Percentiles rank a stretch among this genome's conserved stretches.
Evolutionary conservation across 169 alveolate genomes (phyloP).

Genomic region (Babesia ovata): DNA sequence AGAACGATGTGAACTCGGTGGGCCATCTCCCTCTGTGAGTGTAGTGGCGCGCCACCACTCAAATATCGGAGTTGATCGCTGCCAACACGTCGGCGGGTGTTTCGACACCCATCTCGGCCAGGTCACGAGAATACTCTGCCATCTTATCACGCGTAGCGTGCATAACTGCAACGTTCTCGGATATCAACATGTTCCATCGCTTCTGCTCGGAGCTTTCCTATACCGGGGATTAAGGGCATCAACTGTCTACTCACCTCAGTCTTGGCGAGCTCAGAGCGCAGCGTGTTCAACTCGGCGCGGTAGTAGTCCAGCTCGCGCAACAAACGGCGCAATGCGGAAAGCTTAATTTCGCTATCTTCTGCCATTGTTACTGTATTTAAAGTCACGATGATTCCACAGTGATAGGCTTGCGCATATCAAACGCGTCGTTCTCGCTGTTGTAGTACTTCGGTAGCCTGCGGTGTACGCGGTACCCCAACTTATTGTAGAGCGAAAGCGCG

Average conservation of each 20-base stretch:
- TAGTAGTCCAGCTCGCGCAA: conserved; percentile 19
- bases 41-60: neutral
- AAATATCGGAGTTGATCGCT: neutral
- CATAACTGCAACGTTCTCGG: conserved; percentile 15
- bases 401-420: conserved; percentile 73
- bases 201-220: conserved; percentile 21
- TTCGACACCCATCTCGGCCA: conserved; percentile 21
- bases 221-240: neutral
- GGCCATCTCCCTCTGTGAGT: conserved; percentile 42
- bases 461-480: conserved; percentile 67
- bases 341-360: neutral
- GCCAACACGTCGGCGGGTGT: conserved; percentile 4
- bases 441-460: conserved; percentile 67
- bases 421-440: conserved; percentile 71
- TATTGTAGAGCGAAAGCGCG: conserved; percentile 69
- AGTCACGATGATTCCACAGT: neutral
- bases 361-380: neutral
- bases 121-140: conserved; percentile 12
- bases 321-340: conserved; percentile 10
- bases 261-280: conserved; percentile 1
- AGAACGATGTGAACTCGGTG: conserved; percentile 57
- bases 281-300: conserved; percentile 13
- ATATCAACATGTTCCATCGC: neutral
- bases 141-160: conserved; percentile 32
- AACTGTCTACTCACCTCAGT: neutral